phyloP scores from a whole-genome alignment of 352 stramenopile genomes.

The Thalassiosira mediterranea region DNA sequence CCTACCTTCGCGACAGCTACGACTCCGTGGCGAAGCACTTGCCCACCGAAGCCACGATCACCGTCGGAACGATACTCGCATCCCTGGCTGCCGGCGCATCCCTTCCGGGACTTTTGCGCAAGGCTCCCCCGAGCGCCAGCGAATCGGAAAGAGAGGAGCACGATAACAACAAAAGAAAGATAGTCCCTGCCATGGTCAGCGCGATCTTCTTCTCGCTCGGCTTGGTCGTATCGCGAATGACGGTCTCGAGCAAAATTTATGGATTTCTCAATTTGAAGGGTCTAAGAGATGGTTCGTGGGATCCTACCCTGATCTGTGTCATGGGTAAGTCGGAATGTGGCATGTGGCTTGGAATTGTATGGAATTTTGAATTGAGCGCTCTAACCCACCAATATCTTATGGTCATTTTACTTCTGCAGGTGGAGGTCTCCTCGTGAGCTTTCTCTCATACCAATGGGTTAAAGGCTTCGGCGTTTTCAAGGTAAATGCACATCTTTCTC shows the following conservation, averaged over 20 bases:
- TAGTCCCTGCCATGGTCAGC: conserved; percentile 48
- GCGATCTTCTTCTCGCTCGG: conserved; percentile 67
- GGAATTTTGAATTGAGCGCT: too few relatives aligned
- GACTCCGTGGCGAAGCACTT: conserved; percentile 28
- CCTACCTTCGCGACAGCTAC: conserved; percentile 30
- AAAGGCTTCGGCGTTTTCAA: conserved; percentile 55
- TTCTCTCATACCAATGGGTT: conserved; percentile 71
- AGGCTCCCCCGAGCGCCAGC: conserved; percentile 21
- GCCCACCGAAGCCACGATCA: conserved; percentile 34
- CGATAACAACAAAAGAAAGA: conserved; percentile 50
- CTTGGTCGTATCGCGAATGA: conserved; percentile 69
- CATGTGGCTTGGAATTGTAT: too few relatives aligned
- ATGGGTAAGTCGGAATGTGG: conserved; percentile 43
- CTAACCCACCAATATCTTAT: too few relatives aligned
- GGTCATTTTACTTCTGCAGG: not conserved
- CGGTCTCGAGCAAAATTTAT: conserved; percentile 62
- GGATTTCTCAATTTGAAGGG: conserved; percentile 70
- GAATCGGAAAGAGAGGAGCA: conserved; percentile 26
- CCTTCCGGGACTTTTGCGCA: conserved; percentile 31
- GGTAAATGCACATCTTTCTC: conserved; percentile 13
- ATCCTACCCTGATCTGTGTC: conserved; percentile 71
- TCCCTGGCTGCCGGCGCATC: conserved; percentile 23
- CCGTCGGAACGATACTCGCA: conserved; percentile 42
- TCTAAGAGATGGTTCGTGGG: conserved; percentile 60
- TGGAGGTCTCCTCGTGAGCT: conserved; percentile 63